Percentiles rank a stretch among this genome's conserved stretches.
Conservation (phyloP, 768 basidiomycete genomes). For the Mycena chlorophos region DNA sequence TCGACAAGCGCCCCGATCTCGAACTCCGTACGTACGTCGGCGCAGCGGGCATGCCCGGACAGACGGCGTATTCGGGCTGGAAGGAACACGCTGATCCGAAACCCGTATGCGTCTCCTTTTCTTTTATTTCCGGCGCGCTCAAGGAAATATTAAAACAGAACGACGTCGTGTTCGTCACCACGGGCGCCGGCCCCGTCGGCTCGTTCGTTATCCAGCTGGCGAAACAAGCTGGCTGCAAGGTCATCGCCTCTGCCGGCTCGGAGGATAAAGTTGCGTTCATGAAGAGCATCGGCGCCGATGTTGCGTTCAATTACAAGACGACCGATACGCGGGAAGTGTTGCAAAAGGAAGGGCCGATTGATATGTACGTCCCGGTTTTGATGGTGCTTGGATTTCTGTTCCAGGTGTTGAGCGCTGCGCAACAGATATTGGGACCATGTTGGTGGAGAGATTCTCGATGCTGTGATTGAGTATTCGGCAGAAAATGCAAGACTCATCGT, state of each 20-base stretch:
- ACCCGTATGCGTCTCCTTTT: not conserved
- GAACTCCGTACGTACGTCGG: slow-evolving; percentile 40
- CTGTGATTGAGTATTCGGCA: not conserved
- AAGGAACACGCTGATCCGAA: not conserved
- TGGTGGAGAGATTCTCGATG: not conserved
- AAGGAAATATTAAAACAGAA: not conserved
- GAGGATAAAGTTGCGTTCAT: not conserved
- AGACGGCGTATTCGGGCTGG: not conserved
- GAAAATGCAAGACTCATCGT: not conserved
- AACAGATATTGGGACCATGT: not conserved
- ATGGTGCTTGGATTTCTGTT: not conserved
- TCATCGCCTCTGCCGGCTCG: not conserved
- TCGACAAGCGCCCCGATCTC: slow-evolving; percentile 2
- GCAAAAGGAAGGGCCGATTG: not conserved
- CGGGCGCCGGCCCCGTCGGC: not conserved
- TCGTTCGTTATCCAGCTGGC: not conserved
- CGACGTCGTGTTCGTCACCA: not conserved
- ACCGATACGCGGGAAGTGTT: not conserved
- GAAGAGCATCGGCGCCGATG: not conserved
- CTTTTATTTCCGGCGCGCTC: not conserved
- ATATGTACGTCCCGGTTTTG: not conserved
- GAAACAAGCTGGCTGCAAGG: not conserved
- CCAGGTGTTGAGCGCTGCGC: not conserved
- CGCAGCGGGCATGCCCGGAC: slow-evolving; percentile 49
- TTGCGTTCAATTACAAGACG: not conserved